Evolutionary conservation across 257 asterid species (phyloP), one percentile per base, ranked within the genome.

Genomic region (Dorcoceras hygrometricum): DNA sequence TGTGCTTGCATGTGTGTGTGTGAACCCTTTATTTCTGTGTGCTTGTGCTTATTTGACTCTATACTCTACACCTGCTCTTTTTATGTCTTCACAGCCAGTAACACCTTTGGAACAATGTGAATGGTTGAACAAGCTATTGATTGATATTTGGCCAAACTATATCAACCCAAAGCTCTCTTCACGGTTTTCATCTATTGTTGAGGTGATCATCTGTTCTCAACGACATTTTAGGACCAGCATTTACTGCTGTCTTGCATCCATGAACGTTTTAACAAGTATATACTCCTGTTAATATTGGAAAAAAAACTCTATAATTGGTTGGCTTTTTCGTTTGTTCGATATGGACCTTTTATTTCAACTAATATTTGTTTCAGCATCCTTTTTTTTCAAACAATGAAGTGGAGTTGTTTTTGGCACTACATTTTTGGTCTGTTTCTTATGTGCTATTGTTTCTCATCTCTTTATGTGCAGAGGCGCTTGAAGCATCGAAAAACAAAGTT

Each of bases 101-200:
- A 94, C 99, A 55, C 98, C 99, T 24, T 71, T 90, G 80, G 99
- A 94, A 76, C 98, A 90, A 67, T 90, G 98, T 76, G 95, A 94
- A 80, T 94, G 99, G 99, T 83, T 94, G 76, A 91, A 94, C 85
- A 90, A 89, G 79, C 87, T 94, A 69, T 57, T 88, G 39, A 67
- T 77, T 31, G 96, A 91, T 75, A 71, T 87, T 73, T 94, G 99
- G 99, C 82, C 81, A 64, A 87, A 80, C 57, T 90, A 70, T 75
- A 70, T 94, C 57, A 81, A 79, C 75, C 95, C 89, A 26, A 90
- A 86, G 82, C 98, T 94, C 68, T 94, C 98, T 36, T 84, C 78
- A 65, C 84, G 88, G 69, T 88, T 94, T 80, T 84, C 93, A 32
- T 87, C 95, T 57, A 82, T 94, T 66, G 85, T 94, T 53, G 96